A percentile compares a stretch with the other conserved stretches of the same genome.
Conservation (phyloP, 352 stramenopile species). For the Phytophthora agathidicida region DNA sequence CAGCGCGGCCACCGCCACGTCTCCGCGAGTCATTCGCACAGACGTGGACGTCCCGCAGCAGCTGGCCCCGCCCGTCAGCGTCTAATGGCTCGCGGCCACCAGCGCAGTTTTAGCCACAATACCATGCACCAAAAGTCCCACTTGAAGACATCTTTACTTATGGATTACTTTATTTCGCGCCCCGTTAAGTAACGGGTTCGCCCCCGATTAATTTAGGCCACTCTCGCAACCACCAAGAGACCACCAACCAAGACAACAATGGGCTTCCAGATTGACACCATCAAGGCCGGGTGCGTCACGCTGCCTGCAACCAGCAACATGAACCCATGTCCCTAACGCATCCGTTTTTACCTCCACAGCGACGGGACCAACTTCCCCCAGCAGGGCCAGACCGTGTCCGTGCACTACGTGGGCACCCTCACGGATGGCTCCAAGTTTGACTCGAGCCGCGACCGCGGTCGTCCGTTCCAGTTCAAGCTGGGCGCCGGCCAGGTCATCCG, state of each 20-base stretch:
- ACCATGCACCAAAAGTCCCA: not conserved
- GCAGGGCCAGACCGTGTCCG: slow-evolving; percentile 67
- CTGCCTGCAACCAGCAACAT: not conserved
- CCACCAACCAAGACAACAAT: slow-evolving; percentile 24
- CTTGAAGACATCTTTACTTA: slow-evolving; percentile 5
- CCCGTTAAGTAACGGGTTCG: slow-evolving; percentile 4
- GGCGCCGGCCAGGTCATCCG: slow-evolving; percentile 81
- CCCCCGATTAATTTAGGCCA: slow-evolving; percentile 4
- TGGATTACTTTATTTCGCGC: slow-evolving; percentile 1
- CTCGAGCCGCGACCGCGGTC: slow-evolving; percentile 76
- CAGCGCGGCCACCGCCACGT: slow-evolving; percentile 38
- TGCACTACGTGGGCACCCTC: slow-evolving; percentile 84
- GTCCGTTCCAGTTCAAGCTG: slow-evolving; percentile 83
- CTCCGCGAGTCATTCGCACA: slow-evolving; percentile 67
- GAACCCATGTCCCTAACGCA: not conserved
- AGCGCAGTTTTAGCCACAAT: not conserved
- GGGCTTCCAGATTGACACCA: slow-evolving; percentile 75
- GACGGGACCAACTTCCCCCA: slow-evolving; percentile 83
- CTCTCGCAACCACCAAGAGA: slow-evolving; percentile 15
- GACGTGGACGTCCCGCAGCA: slow-evolving; percentile 66
- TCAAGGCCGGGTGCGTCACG: slow-evolving; percentile 62
- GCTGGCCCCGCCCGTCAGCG: slow-evolving; percentile 69
- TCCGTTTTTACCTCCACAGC: slow-evolving; percentile 27
- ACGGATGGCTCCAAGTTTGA: slow-evolving; percentile 84
- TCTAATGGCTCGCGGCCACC: slow-evolving; percentile 38